Conservation (phyloP, 139 green algal species). For the Coelastrella sp. region DNA sequence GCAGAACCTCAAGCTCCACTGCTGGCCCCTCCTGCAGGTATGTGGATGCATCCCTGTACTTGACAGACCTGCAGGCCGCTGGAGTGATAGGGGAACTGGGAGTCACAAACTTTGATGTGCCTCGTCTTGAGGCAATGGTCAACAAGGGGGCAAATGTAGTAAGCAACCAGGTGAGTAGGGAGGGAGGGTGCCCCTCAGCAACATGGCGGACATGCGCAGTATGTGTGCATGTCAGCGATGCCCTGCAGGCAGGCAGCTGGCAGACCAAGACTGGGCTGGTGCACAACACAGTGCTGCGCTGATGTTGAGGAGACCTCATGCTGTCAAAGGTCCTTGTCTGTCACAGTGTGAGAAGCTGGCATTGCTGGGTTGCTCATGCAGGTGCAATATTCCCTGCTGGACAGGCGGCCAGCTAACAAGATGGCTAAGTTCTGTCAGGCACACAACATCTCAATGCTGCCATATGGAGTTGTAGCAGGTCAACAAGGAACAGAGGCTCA, state of each 20-base stretch:
- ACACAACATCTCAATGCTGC: slow-evolving; percentile 77
- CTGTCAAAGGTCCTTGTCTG: too few relatives aligned
- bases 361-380: slow-evolving; percentile 62
- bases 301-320: too few relatives aligned
- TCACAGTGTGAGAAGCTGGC: too few relatives aligned
- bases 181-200: too few relatives aligned
- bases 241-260: too few relatives aligned
- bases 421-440: slow-evolving; percentile 77
- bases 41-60: slow-evolving; percentile 70
- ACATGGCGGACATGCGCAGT: too few relatives aligned
- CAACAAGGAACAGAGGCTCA: too few relatives aligned
- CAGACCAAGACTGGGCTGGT: too few relatives aligned
- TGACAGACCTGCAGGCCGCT: slow-evolving; percentile 66
- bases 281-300: too few relatives aligned
- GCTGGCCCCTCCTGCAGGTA: slow-evolving; percentile 60
- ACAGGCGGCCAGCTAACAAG: slow-evolving; percentile 76
- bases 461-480: slow-evolving; percentile 82
- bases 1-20: background rate
- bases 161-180: slow-evolving; percentile 71
- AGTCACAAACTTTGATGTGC: slow-evolving; percentile 91
- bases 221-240: too few relatives aligned
- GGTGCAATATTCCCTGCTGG: slow-evolving; percentile 91
- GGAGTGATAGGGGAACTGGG: slow-evolving; percentile 77
- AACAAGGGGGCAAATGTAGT: slow-evolving; percentile 74
- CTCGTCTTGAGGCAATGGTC: slow-evolving; percentile 75